Base-by-base conservation (phyloP, 2,329 filamentous ascomycete species). In the Ploettnerulaceae sp. region DNA sequence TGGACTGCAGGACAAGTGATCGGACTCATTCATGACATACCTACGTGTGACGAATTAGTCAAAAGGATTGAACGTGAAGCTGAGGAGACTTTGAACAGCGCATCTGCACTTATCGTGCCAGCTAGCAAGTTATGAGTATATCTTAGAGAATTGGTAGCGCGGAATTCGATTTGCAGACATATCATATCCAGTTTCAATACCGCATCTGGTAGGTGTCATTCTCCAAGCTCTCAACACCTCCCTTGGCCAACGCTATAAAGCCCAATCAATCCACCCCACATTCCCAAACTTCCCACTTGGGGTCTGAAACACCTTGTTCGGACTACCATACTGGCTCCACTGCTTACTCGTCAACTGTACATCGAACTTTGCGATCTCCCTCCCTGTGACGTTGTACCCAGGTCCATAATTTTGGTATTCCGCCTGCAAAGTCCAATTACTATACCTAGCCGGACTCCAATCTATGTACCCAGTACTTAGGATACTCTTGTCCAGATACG, bases 1-100 rank as follows among this genome's bases (percentile, higher is more conserved):
- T 98, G 93, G 93, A 97, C 93, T 15, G 89, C 91, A 7, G 93
- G 93, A 8, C 91, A 96, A 66, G 91, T 97, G 57, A 95, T 98
- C 56, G 87, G 87, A 5, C 66, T 93, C 46, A 93, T 93, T 52
- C 81, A 91, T 58, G 87, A 93, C 59, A 86, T 90, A 45, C 86
- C 86, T 7, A 87, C 83, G 0, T 91, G 87, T 61, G 76, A 76
- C 36, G 81, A 70, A 1, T 70, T 93, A 20, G 69, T 89, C 7
- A 72, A 72, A 57, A 77, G 87, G 47, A 90, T 93, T 58, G 86
- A 90, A 71, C 81, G 73, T 64, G 87, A 91, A 66, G 86, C 86
- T 0, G 75, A 84, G 63, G 73, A 78, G 47, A 73, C 83, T 3
- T 69, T 90, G 53, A 74, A 69, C 60, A 77, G 80, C 60, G 78